These are phyloP conservation scores for Colletotrichum zoysiae DNA, from an alignment of 2,329 filamentous ascomycete genomes.

Conservation along the genomic window DNA sequence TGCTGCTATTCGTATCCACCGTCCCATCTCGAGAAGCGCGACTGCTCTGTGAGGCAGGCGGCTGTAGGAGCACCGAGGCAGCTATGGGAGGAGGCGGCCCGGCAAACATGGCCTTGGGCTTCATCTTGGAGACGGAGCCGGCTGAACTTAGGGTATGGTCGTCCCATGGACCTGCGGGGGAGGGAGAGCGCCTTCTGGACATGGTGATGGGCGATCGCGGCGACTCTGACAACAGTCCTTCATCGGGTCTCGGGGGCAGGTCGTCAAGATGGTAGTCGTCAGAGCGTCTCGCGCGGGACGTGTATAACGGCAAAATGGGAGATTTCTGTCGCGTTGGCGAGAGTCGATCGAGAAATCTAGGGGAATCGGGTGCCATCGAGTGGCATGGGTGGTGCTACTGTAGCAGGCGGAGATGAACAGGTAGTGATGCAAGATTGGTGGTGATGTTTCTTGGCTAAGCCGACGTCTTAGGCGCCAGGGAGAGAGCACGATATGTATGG, in stretches of 20 bases:
- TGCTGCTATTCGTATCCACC: neutral
- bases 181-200: conserved; percentile 31
- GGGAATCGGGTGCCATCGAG: conserved; percentile 38
- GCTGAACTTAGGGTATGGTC: conserved; percentile 44
- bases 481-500: neutral
- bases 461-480: neutral
- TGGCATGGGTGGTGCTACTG: conserved; percentile 9
- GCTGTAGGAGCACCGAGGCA: conserved; percentile 54
- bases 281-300: conserved; percentile 43
- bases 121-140: conserved; percentile 51
- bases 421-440: neutral
- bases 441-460: neutral
- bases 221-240: conserved; percentile 45
- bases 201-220: conserved; percentile 41
- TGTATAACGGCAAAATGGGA: conserved; percentile 47
- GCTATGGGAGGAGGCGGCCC: conserved; percentile 66
- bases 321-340: conserved; percentile 39
- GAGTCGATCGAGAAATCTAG: conserved; percentile 42
- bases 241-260: conserved; percentile 54
- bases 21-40: conserved; percentile 2
- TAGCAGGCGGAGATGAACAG: neutral
- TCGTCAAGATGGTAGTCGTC: conserved; percentile 56
- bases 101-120: conserved; percentile 55
- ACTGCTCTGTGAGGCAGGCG: conserved; percentile 10
- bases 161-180: conserved; percentile 33